Conservation (phyloP, 495 filamentous ascomycete genomes). For the Lasiosphaeriaceae sp. region DNA sequence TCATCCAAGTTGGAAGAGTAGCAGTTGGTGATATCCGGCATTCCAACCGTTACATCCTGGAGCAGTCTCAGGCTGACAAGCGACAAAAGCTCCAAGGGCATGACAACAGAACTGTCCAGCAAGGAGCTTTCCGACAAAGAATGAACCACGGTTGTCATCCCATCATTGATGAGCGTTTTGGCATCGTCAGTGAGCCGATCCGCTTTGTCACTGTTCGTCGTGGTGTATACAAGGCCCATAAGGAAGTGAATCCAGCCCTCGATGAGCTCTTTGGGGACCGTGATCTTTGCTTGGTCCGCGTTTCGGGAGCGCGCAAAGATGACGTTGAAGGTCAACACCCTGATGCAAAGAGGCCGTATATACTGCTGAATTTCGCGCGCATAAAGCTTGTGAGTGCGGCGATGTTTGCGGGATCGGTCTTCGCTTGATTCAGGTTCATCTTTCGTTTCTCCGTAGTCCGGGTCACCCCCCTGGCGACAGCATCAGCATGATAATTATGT, state of each 20-base stretch:
- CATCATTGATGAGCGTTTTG: no score
- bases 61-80: neutral
- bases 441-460: no score
- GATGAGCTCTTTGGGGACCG: slow-evolving; percentile 26
- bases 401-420: no score
- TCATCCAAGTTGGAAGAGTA: neutral
- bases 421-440: no score
- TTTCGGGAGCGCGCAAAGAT: slow-evolving; percentile 18
- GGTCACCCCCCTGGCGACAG: no score
- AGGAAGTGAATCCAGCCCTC: slow-evolving; percentile 32
- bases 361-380: no score
- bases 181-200: no score
- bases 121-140: slow-evolving; percentile 1
- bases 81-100: slow-evolving; percentile 2
- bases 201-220: neutral
- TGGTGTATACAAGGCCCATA: slow-evolving; percentile 20
- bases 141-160: no score
- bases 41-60: neutral
- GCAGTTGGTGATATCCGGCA: neutral
- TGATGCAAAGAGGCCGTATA: slow-evolving; percentile 7
- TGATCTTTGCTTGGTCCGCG: slow-evolving; percentile 11
- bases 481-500: no score
- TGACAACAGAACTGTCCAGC: neutral
- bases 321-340: slow-evolving; percentile 22
- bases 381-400: no score